Conservation (phyloP, 352 stramenopile genomes). For the Aphanomyces cochlioides region DNA sequence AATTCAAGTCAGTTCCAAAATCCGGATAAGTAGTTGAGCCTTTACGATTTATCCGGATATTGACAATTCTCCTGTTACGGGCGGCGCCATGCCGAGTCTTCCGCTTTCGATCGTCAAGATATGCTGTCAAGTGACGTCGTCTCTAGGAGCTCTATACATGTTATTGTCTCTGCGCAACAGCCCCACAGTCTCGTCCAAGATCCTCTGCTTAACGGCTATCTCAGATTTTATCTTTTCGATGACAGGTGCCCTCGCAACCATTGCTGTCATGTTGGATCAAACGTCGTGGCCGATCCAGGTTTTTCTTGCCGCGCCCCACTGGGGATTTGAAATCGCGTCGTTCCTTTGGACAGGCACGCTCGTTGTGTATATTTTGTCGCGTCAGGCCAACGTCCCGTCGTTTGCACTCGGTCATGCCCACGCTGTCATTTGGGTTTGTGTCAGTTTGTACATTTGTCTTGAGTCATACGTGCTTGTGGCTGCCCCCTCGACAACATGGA, state of each 20-base stretch:
- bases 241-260: constrained; percentile 55
- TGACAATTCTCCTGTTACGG: no score
- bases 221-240: constrained; percentile 67
- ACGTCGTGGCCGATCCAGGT: constrained; percentile 34
- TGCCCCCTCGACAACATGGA: constrained; percentile 42
- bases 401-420: constrained; percentile 77
- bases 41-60: no score
- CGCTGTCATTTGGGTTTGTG: constrained; percentile 69
- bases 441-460: constrained; percentile 72
- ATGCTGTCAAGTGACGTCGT: background rate
- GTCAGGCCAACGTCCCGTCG: constrained; percentile 42
- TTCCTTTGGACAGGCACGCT: constrained; percentile 77
- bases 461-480: constrained; percentile 62
- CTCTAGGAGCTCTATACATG: constrained; percentile 12
- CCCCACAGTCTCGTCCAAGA: constrained; percentile 16
- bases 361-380: constrained; percentile 66
- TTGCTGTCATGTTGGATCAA: constrained; percentile 16
- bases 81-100: no score
- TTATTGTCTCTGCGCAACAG: constrained; percentile 14
- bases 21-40: no score
- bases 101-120: background rate
- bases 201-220: constrained; percentile 29
- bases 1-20: no score
- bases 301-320: constrained; percentile 67
- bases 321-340: constrained; percentile 68